These are phyloP conservation scores for Herpetospermum pedunculosum DNA, from an alignment of 306 rosid species.

Conservation along the genomic window DNA sequence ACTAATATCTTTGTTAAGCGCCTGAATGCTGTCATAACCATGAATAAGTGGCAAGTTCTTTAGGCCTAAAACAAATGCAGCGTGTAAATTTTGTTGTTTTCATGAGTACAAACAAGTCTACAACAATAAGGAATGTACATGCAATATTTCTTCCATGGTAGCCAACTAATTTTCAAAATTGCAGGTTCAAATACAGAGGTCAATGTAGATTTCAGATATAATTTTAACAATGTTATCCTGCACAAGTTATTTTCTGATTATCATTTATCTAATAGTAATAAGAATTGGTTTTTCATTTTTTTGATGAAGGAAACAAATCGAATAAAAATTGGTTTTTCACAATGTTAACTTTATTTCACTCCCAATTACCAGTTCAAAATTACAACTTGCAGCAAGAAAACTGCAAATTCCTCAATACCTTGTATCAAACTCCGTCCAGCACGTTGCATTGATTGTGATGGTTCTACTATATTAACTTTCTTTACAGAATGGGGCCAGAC, in stretches of 20 bases:
- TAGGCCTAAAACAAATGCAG: conserved; percentile 37
- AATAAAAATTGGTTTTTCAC: not conserved
- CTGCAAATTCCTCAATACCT: conserved; percentile 25
- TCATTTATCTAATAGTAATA: not conserved
- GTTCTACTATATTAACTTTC: conserved; percentile 72
- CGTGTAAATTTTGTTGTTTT: not conserved
- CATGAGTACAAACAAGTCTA: not conserved
- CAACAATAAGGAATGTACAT: not conserved
- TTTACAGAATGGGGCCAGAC: conserved; percentile 80
- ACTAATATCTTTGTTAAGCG: conserved; percentile 38
- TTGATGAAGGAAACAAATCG: not conserved
- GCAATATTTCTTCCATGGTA: not conserved
- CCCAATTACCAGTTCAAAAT: not conserved
- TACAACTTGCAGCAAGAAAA: not conserved
- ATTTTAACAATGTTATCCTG: not conserved
- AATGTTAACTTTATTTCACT: not conserved
- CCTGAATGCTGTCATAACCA: conserved; percentile 76
- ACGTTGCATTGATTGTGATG: conserved; percentile 93
- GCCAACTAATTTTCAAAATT: not conserved
- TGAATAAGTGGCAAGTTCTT: conserved; percentile 86
- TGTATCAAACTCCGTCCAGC: conserved; percentile 73
- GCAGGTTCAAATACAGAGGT: not conserved
- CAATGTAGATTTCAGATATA: not conserved
- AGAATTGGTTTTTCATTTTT: not conserved
- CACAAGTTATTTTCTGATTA: not conserved